These are phyloP conservation scores for Alternaria dauci DNA, from an alignment of 2,329 filamentous ascomycete genomes.

Conservation along the genomic window DNA sequence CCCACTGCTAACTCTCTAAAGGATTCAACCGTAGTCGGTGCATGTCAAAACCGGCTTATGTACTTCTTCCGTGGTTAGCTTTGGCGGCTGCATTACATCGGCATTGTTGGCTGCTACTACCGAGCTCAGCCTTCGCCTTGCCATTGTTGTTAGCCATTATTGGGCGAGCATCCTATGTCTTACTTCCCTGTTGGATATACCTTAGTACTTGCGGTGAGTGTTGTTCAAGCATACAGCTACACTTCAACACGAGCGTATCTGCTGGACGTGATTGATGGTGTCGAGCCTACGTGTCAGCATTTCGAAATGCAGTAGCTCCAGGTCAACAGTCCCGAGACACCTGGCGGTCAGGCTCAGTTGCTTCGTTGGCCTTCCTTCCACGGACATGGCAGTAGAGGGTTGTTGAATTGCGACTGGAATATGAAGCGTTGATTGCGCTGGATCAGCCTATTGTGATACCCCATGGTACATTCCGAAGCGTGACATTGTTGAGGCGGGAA, in stretches of 20 bases:
- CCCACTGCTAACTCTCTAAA: neutral
- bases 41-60: neutral
- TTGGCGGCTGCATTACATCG: constrained; percentile 6
- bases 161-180: neutral
- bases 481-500: neutral
- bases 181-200: neutral
- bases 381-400: neutral
- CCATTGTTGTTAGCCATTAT: neutral
- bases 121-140: constrained; percentile 1
- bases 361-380: neutral
- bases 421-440: neutral
- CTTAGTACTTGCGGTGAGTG: constrained; percentile 3
- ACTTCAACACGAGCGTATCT: neutral
- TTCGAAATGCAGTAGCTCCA: neutral
- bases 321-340: neutral
- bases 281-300: neutral
- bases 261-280: neutral
- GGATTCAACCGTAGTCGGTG: neutral
- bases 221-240: constrained; percentile 2
- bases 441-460: neutral
- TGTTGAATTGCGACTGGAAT: neutral
- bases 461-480: neutral
- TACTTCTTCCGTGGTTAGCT: neutral
- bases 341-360: constrained; percentile 4
- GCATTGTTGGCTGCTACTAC: constrained; percentile 3